phyloP scores from a whole-genome alignment of 169 alveolate species.

The Plasmodium inui region DNA sequence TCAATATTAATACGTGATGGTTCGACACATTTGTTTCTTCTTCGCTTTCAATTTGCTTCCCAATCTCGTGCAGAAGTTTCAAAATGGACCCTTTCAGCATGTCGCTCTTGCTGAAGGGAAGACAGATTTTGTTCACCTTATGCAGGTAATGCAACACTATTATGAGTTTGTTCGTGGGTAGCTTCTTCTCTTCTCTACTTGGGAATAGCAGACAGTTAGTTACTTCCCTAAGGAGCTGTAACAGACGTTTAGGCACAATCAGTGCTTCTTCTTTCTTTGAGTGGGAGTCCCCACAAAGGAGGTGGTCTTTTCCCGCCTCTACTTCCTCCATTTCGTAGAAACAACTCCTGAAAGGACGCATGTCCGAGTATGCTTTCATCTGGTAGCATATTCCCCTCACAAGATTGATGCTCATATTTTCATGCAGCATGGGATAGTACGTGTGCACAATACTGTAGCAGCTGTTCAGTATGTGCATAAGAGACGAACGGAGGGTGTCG shows the following conservation, averaged over 20 bases:
- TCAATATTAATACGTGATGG: slow-evolving; percentile 11
- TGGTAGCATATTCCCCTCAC: slow-evolving; percentile 18
- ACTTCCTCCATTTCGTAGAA: neutral
- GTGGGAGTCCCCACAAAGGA: neutral
- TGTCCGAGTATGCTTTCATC: neutral
- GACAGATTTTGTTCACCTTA: slow-evolving; percentile 8
- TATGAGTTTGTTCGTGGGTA: slow-evolving; percentile 1
- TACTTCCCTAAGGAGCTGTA: neutral
- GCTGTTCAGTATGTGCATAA: neutral
- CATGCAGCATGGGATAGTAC: neutral
- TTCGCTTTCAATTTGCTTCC: neutral
- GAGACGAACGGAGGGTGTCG: neutral
- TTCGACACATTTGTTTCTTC: neutral
- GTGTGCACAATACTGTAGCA: neutral
- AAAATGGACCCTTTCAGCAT: neutral
- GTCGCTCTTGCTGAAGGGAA: neutral
- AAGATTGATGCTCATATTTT: slow-evolving; percentile 39
- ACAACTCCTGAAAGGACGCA: neutral
- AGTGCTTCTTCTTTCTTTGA: neutral
- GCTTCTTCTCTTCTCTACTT: neutral
- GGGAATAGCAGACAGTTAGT: neutral
- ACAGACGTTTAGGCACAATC: neutral
- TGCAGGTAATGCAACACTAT: slow-evolving; percentile 24
- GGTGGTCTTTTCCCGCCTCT: neutral
- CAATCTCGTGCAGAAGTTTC: neutral